These are phyloP conservation scores for Helianthus tuberosus DNA, from an alignment of 129 eudicot genomes.

Conservation along the genomic window DNA sequence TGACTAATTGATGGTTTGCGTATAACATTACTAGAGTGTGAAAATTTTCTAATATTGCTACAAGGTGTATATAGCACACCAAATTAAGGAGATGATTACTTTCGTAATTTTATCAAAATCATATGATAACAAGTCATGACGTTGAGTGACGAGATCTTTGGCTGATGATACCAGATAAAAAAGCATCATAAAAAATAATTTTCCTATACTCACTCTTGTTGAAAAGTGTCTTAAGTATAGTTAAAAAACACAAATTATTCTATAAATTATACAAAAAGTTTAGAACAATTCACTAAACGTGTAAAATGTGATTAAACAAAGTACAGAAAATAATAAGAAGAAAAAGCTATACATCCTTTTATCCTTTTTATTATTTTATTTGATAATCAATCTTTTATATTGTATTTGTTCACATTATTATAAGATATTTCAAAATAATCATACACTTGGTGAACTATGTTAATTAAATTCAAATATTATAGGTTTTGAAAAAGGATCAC, in stretches of 20 bases:
- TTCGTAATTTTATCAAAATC: no score
- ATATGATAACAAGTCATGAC: no score
- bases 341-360: constrained; percentile 1
- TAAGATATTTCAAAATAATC: not conserved
- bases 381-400: not conserved
- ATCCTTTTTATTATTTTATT: not conserved
- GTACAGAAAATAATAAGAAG: not conserved
- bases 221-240: not conserved
- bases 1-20: no score
- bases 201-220: not conserved
- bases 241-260: not conserved
- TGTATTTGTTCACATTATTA: not conserved
- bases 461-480: not conserved
- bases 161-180: no score
- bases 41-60: no score
- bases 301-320: constrained; percentile 9
- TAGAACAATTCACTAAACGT: constrained; percentile 11
- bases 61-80: no score
- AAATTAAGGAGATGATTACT: no score
- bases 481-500: not conserved
- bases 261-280: not conserved
- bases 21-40: no score
- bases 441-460: not conserved
- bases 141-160: no score
- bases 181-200: no score